Evolutionary conservation across 257 asterid genomes (phyloP), one percentile per base, ranked within the genome.

Genomic region (Fraxinus pennsylvanica): DNA sequence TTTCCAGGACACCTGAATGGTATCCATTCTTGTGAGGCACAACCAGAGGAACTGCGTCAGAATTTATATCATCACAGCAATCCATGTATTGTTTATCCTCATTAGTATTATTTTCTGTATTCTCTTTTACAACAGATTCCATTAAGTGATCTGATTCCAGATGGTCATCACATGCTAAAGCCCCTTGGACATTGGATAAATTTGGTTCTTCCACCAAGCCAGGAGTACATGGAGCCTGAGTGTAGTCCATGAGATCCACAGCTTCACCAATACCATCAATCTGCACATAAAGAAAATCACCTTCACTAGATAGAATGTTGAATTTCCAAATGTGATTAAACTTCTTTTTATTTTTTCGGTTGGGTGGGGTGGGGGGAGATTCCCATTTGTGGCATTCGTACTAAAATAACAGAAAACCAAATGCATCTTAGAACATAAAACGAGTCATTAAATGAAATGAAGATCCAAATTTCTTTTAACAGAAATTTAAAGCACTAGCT

Each of bases 181-280:
- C 93, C 81, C 89, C 98, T 87, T 91, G 87, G 76, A 84, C 77
- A 80, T 88, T 95, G 74, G 94, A 88, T 78, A 93, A 68, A 73
- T 91, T 91, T 41, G 98, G 91, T 77, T 88, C 96, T 79, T 95
- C 97, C 65, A 71, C 88, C 84, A 95, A 82, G 70, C 98, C 93
- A 72, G 99, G 99, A 78, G 98, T 95, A 80, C 90, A 79, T 71
- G 99, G 99, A 81, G 96, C 99, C 70, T 93, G 94, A 80, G 93
- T 93, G 76, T 87, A 88, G 71, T 93, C 98, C 93, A 94, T 82
- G 61, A 82, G 78, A 80, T 88, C 90, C 47, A 72, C 85, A 79
- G 21, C 29, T 57, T 80, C 93, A 80, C 81, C 84, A 84, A 52
- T 88, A 72, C 70, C 87, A 36, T 75, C 92, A 71, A 90, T 84